Evolutionary conservation across 768 basidiomycete genomes (phyloP).

Genomic region (Calocera cornea): DNA sequence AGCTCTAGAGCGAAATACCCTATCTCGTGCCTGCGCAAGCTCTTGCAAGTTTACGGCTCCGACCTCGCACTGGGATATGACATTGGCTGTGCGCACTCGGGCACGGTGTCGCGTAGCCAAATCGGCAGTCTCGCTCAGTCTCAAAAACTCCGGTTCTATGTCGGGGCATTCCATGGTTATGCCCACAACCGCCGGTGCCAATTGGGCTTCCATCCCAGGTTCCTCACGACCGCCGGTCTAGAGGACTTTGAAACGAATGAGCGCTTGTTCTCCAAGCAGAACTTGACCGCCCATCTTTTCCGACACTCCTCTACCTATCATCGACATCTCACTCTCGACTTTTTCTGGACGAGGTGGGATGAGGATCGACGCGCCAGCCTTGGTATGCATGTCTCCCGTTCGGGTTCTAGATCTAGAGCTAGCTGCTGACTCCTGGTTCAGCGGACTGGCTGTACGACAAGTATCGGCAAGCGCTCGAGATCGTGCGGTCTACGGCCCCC

Average conservation of each 20-base stretch:
- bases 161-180: constrained; percentile 23
- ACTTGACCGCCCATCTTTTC: constrained; percentile 22
- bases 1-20: constrained; percentile 12
- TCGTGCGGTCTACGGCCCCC: constrained; percentile 1
- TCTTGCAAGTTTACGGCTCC: constrained; percentile 1
- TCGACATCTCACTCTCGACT: constrained; percentile 5
- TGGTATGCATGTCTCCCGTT: not conserved
- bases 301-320: constrained; percentile 15
- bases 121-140: not conserved
- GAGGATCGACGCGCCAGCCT: not conserved
- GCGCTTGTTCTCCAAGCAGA: constrained; percentile 21
- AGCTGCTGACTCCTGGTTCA: not conserved
- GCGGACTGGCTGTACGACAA: constrained; percentile 18
- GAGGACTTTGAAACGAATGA: constrained; percentile 22
- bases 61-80: constrained; percentile 9
- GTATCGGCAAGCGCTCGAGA: constrained; percentile 21
- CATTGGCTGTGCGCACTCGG: constrained; percentile 11
- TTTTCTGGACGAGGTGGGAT: not conserved
- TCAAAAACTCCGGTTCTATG: constrained; percentile 12
- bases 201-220: constrained; percentile 20
- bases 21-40: constrained; percentile 1
- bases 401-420: not conserved
- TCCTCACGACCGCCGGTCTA: constrained; percentile 18
- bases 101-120: not conserved
- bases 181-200: constrained; percentile 22